Evolutionary conservation across 73 alveolate genomes (phyloP).

Genomic region (Paramecium octaurelia): DNA sequence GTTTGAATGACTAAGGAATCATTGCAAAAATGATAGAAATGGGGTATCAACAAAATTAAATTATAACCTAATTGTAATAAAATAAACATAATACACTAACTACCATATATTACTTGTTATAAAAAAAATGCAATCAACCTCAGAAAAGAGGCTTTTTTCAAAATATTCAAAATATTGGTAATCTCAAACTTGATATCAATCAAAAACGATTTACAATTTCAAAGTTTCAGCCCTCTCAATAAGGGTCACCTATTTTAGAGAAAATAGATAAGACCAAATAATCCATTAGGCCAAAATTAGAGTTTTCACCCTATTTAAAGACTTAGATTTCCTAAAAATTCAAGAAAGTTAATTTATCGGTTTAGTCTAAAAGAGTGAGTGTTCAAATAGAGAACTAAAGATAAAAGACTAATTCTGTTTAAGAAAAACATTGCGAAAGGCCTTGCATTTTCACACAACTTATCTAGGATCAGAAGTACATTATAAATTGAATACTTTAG

Average conservation of each 20-base stretch:
- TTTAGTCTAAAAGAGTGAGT: background rate
- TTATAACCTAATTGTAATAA: background rate
- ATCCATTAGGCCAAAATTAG: background rate
- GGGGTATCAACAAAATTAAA: background rate
- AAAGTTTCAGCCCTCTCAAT: background rate
- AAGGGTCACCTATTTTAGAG: background rate
- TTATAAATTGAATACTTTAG: background rate
- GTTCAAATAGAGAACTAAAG: background rate
- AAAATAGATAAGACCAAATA: background rate
- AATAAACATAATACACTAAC: background rate
- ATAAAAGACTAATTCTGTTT: background rate
- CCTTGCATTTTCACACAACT: background rate
- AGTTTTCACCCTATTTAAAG: background rate
- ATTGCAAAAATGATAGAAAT: background rate
- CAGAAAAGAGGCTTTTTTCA: background rate
- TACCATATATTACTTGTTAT: background rate
- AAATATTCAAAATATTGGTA: background rate
- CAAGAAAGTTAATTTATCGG: background rate
- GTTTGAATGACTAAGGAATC: background rate
- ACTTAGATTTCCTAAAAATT: background rate
- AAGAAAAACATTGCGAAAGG: background rate
- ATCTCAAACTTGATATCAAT: background rate
- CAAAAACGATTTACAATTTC: background rate
- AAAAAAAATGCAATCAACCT: background rate
- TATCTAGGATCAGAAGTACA: background rate